Percentiles rank a stretch among this genome's conserved stretches.
Conservation (phyloP, 1,284 basidiomycete species). For the Tetrapyrgos nigripes region DNA sequence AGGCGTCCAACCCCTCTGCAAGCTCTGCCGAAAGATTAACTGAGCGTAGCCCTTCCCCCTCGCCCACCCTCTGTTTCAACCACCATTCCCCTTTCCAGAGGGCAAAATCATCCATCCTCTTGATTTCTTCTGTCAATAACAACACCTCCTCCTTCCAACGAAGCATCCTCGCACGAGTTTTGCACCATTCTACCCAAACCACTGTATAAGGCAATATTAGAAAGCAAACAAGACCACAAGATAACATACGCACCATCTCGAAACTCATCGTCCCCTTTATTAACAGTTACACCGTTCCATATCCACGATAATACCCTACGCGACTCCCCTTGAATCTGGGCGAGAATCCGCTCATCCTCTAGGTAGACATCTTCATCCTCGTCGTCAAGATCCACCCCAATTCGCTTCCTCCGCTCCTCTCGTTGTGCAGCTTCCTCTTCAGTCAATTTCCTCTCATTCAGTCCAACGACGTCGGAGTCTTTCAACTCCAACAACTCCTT, state of each 20-base stretch:
- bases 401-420: neutral
- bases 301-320: neutral
- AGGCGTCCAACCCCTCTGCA: neutral
- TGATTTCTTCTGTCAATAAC: neutral
- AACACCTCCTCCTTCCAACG: constrained; percentile 2
- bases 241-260: neutral
- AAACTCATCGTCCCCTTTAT: neutral
- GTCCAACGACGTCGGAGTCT: constrained; percentile 11
- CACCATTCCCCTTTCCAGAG: neutral
- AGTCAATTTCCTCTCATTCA: constrained; percentile 13
- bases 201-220: neutral
- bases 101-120: neutral
- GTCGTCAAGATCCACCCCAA: neutral
- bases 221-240: neutral
- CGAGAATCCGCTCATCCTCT: neutral
- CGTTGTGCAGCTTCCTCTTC: constrained; percentile 15
- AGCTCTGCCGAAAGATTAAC: neutral
- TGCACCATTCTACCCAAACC: constrained; percentile 7
- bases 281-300: neutral
- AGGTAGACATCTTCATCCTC: neutral
- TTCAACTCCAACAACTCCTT: neutral
- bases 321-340: neutral
- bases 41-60: neutral
- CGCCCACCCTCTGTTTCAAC: neutral
- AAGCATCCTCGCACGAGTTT: neutral